phyloP scores from a whole-genome alignment of 768 basidiomycete genomes.

The Boletus edulis region DNA sequence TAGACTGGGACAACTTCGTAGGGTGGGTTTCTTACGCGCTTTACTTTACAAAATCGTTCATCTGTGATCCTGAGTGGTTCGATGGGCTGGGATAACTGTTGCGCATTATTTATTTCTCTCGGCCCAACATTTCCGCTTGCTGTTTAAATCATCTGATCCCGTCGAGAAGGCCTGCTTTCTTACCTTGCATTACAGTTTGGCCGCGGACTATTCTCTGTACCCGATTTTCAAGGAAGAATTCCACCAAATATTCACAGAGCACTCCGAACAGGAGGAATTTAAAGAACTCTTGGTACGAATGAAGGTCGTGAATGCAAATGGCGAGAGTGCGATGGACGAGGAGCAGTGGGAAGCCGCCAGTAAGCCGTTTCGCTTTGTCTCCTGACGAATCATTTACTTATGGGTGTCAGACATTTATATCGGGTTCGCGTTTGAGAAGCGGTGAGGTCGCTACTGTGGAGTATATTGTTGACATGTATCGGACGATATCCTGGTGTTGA shows the following conservation, averaged over 20 bases:
- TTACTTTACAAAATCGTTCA: not conserved
- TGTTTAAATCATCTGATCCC: not conserved
- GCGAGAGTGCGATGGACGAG: conserved; percentile 89
- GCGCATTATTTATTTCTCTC: not conserved
- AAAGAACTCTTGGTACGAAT: conserved; percentile 81
- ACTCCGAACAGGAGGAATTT: conserved; percentile 78
- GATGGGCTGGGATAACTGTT: not conserved
- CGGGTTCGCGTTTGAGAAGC: conserved; percentile 88
- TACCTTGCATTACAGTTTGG: conserved; percentile 55
- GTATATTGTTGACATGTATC: not conserved
- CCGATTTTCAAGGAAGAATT: conserved; percentile 85
- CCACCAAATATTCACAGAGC: conserved; percentile 82
- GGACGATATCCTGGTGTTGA: conserved; percentile 3
- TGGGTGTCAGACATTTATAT: conserved; percentile 77
- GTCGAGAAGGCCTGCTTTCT: conserved; percentile 4
- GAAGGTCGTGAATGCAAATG: conserved; percentile 85
- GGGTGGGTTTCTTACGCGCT: conserved; percentile 45
- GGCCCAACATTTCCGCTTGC: not conserved
- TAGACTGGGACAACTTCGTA: conserved; percentile 93
- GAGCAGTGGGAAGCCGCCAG: conserved; percentile 99
- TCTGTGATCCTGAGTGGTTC: not conserved
- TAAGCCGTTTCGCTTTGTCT: conserved; percentile 42
- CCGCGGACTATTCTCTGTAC: conserved; percentile 73
- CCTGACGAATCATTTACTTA: not conserved
- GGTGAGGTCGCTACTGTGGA: conserved; percentile 18